A percentile compares a stretch with the other conserved stretches of the same genome.
Evolutionary conservation across 495 filamentous ascomycete genomes (phyloP).

Genomic region (Tricharina praecox): DNA sequence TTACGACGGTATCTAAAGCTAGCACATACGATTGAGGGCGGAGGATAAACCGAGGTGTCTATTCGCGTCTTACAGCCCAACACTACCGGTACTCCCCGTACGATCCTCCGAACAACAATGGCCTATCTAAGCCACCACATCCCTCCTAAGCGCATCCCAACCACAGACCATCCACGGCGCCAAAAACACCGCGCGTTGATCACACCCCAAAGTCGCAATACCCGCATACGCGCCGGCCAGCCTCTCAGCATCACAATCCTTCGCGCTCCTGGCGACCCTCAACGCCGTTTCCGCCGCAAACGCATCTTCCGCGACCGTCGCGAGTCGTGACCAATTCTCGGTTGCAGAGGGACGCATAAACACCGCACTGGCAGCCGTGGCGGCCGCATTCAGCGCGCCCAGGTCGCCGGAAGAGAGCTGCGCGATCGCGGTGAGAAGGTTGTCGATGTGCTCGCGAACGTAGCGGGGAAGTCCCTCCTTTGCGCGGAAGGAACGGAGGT

Average conservation of each 20-base stretch:
- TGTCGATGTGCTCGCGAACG: conserved; percentile 34
- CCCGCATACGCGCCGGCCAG: conserved; percentile 63
- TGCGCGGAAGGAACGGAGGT: conserved; percentile 53
- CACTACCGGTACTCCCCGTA: too few relatives aligned
- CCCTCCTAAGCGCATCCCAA: conserved; percentile 36
- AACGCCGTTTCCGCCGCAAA: conserved; percentile 67
- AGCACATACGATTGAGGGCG: too few relatives aligned
- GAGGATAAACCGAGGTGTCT: too few relatives aligned
- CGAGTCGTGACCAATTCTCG: conserved; percentile 59
- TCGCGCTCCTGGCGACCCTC: conserved; percentile 52
- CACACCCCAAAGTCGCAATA: conserved; percentile 51
- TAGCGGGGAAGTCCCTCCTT: conserved; percentile 34
- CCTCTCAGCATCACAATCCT: conserved; percentile 47
- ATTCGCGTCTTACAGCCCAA: too few relatives aligned
- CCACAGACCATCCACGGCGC: conserved; percentile 58
- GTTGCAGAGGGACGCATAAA: conserved; percentile 62
- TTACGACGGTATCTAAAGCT: background rate
- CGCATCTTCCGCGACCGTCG: conserved; percentile 33
- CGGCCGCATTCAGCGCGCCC: conserved; percentile 27
- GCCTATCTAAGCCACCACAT: conserved; percentile 1
- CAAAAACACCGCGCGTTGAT: conserved; percentile 58
- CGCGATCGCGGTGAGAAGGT: conserved; percentile 41
- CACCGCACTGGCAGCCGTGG: conserved; percentile 49
- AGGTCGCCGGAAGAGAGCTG: conserved; percentile 24
- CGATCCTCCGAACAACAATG: too few relatives aligned